These are phyloP conservation scores for Polygonum maritimum DNA, from an alignment of 148 eudicot species.

Conservation along the genomic window DNA sequence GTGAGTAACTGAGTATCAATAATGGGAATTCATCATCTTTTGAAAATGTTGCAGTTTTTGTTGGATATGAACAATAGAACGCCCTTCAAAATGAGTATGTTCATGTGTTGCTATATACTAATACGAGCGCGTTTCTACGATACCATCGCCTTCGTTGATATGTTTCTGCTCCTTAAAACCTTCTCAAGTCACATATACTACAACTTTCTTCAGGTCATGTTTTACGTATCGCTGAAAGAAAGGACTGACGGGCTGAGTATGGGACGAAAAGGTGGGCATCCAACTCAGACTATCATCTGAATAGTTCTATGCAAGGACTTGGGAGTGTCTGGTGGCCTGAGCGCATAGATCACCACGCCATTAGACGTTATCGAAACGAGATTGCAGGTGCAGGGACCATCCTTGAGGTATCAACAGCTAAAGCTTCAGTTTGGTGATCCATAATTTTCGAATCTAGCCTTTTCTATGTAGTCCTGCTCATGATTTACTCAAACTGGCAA, in stretches of 20 bases:
- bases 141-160: neutral
- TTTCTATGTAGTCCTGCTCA: no score
- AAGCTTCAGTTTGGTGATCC: neutral
- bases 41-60: neutral
- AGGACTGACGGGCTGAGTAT: conserved; percentile 46
- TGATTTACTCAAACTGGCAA: no score
- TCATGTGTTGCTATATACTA: neutral
- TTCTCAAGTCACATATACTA: neutral
- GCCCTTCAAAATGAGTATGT: neutral
- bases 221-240: conserved; percentile 69
- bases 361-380: conserved; percentile 73
- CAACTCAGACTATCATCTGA: conserved; percentile 35
- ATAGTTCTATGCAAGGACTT: conserved; percentile 65
- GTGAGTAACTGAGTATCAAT: conserved; percentile 27
- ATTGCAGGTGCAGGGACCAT: conserved; percentile 75
- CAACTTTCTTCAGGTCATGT: conserved; percentile 47
- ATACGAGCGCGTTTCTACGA: neutral
- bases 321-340: conserved; percentile 87
- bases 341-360: conserved; percentile 91
- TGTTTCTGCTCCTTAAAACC: conserved; percentile 1
- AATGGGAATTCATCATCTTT: no score
- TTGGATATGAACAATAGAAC: neutral
- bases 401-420: conserved; percentile 33
- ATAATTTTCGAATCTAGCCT: neutral
- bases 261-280: conserved; percentile 53